Evolutionary conservation across 148 eudicot genomes (phyloP).

Genomic region (Oxyria digyna): DNA sequence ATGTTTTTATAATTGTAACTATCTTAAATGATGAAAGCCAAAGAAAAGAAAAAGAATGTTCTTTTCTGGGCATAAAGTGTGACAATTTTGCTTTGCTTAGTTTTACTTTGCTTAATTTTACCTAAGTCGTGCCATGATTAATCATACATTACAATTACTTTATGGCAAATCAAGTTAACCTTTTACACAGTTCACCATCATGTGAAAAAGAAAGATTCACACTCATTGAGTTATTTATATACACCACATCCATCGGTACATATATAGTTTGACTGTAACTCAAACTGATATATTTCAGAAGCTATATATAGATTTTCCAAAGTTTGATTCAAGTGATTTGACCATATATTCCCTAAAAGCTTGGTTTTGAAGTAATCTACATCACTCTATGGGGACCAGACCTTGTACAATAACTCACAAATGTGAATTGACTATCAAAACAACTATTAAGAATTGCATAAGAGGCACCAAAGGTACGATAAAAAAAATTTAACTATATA

Average conservation of each 20-base stretch:
- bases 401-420: background rate
- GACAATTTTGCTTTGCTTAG: background rate
- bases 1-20: conserved; percentile 6
- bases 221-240: background rate
- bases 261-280: no score
- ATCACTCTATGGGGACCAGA: background rate
- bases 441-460: no score
- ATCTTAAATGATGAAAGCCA: conserved; percentile 3
- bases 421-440: background rate
- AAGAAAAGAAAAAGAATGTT: conserved; percentile 7
- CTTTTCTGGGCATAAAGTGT: conserved; percentile 3
- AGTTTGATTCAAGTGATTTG: conserved; percentile 1
- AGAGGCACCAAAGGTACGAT: no score
- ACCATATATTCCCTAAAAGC: background rate
- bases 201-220: background rate
- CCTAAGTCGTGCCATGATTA: no score
- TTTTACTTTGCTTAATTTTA: no score
- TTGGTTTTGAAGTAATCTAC: background rate
- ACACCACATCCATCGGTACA: no score
- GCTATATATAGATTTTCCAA: background rate
- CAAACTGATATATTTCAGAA: background rate
- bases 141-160: background rate
- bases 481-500: no score
- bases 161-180: background rate
- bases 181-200: background rate